Percentiles rank a stretch among this genome's conserved stretches.
Evolutionary conservation across 116 monocot species (phyloP).

Genomic region (Iris pallida): DNA sequence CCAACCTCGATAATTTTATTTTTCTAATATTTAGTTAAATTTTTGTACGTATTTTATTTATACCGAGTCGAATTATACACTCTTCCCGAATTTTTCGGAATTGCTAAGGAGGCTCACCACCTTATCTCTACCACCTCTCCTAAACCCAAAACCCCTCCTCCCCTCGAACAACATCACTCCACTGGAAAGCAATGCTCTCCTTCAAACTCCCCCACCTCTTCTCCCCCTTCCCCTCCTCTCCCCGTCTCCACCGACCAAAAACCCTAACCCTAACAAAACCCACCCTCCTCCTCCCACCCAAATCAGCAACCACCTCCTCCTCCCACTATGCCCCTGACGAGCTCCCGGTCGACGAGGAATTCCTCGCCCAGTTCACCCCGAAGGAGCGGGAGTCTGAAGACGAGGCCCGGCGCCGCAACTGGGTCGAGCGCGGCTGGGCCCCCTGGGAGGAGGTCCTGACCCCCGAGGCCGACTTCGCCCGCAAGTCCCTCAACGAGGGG

Average conservation of each 20-base stretch:
- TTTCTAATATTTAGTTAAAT: too few species aligned
- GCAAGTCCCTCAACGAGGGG: conserved; percentile 85
- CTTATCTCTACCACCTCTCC: too few species aligned
- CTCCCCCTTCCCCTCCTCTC: conserved; percentile 10
- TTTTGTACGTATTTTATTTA: too few species aligned
- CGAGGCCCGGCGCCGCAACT: conserved; percentile 67
- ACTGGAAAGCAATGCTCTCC: conserved; percentile 9
- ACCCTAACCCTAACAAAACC: conserved; percentile 5
- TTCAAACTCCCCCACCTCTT: conserved; percentile 21
- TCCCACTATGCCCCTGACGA: conserved; percentile 60
- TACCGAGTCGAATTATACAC: too few species aligned
- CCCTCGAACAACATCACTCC: too few species aligned
- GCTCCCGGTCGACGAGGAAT: conserved; percentile 64
- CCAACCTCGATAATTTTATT: too few species aligned
- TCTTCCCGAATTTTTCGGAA: too few species aligned
- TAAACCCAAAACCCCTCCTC: too few species aligned
- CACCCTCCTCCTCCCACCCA: not conserved
- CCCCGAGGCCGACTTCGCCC: conserved; percentile 88
- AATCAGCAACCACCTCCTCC: conserved; percentile 4
- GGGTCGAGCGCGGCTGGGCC: conserved; percentile 91
- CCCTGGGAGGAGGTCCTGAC: conserved; percentile 95
- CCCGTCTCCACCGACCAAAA: not conserved
- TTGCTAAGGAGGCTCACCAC: too few species aligned
- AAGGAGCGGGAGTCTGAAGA: conserved; percentile 61
- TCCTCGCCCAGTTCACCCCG: conserved; percentile 49